phyloP scores from a whole-genome alignment of 306 rosid species.

The Cicer chorassanicum region DNA sequence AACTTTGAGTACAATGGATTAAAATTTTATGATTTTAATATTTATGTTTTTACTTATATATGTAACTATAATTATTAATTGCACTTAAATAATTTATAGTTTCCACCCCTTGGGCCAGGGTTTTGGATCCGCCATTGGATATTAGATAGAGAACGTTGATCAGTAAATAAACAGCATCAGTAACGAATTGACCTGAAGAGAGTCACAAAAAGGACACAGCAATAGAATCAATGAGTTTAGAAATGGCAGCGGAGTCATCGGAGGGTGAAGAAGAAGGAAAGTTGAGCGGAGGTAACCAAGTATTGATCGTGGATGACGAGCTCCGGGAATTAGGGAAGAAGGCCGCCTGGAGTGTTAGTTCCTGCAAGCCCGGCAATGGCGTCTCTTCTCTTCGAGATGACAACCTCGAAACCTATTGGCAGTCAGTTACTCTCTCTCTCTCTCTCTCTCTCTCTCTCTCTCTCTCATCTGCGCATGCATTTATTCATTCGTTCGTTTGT shows the following conservation, averaged over 20 bases:
- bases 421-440: conserved; percentile 47
- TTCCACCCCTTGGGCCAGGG: too few relatives aligned
- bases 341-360: conserved; percentile 96
- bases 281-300: conserved; percentile 64
- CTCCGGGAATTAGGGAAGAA: conserved; percentile 90
- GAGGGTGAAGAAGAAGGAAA: conserved; percentile 90
- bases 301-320: conserved; percentile 62
- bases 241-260: conserved; percentile 88
- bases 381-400: conserved; percentile 82
- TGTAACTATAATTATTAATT: too few relatives aligned
- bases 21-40: too few relatives aligned
- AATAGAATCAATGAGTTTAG: conserved; percentile 16
- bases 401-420: conserved; percentile 89
- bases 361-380: conserved; percentile 94
- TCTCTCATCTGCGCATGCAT: neutral
- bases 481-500: neutral
- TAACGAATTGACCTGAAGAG: too few relatives aligned
- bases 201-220: neutral
- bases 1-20: too few relatives aligned
- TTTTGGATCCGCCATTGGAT: too few relatives aligned
- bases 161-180: too few relatives aligned
- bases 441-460: neutral
- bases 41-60: too few relatives aligned
- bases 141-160: too few relatives aligned
- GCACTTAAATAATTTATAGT: too few relatives aligned